phyloP scores from a whole-genome alignment of 768 basidiomycete genomes.

The Naematelia encephala region DNA sequence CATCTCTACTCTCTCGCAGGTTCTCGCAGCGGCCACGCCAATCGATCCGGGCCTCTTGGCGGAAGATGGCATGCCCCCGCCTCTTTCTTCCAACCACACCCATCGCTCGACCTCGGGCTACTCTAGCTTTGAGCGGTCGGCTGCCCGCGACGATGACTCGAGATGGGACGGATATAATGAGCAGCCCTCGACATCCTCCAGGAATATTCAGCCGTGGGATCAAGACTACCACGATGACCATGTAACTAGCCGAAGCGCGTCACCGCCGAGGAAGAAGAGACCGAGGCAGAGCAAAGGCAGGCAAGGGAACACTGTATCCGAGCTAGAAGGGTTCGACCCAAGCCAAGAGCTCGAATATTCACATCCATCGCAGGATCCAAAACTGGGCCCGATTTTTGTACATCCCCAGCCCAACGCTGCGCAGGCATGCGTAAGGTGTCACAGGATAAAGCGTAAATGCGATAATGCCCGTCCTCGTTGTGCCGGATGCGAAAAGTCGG shows the following conservation, averaged over 20 bases:
- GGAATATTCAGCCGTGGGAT: not conserved
- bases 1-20: slow-evolving; percentile 9
- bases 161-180: not conserved
- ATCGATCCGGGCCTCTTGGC: slow-evolving; percentile 1
- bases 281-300: not conserved
- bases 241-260: not conserved
- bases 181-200: not conserved
- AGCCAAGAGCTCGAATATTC: slow-evolving; percentile 24
- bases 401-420: slow-evolving; percentile 35
- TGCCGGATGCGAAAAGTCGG: slow-evolving; percentile 34
- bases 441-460: slow-evolving; percentile 43
- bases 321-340: not conserved
- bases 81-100: not conserved
- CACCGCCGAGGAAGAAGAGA: slow-evolving; percentile 1
- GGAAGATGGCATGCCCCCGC: not conserved
- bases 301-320: slow-evolving; percentile 9
- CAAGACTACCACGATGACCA: not conserved
- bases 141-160: not conserved
- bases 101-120: not conserved
- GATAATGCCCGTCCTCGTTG: slow-evolving; percentile 34
- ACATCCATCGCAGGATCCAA: slow-evolving; percentile 29
- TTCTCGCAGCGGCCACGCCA: not conserved
- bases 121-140: not conserved
- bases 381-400: slow-evolving; percentile 34
- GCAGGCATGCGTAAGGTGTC: slow-evolving; percentile 43